Conservation (phyloP, 257 asterid species). For the Ophiorrhiza pumila region DNA sequence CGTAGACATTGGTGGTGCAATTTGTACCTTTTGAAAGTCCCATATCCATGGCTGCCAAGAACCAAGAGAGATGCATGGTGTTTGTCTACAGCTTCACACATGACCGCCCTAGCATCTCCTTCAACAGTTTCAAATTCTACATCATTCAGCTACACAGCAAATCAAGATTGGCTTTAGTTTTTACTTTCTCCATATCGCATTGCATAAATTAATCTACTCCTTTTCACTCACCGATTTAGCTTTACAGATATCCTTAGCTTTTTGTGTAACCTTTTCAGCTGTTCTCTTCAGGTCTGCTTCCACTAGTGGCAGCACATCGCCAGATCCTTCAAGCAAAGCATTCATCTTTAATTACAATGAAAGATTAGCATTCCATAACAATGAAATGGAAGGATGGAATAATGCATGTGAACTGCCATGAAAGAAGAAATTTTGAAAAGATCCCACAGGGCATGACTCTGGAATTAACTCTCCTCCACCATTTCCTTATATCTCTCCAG, state of each 20-base stretch:
- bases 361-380: too few relatives aligned
- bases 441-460: too few relatives aligned
- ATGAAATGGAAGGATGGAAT: neutral
- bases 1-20: too few relatives aligned
- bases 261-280: conserved; percentile 23
- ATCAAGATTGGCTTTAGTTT: neutral
- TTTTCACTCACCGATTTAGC: conserved; percentile 16
- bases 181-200: too few relatives aligned
- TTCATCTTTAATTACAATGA: neutral
- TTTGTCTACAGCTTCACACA: conserved; percentile 28
- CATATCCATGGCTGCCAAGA: conserved; percentile 46
- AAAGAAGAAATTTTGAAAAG: too few relatives aligned
- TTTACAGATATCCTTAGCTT: conserved; percentile 27
- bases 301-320: conserved; percentile 26
- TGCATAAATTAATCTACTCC: neutral
- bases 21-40: conserved; percentile 31
- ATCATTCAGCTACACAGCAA: conserved; percentile 14
- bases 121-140: conserved; percentile 20
- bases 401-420: too few relatives aligned
- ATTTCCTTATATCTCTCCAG: too few relatives aligned
- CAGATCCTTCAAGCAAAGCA: conserved; percentile 24
- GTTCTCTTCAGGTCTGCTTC: conserved; percentile 28
- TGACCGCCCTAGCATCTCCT: conserved; percentile 33
- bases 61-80: conserved; percentile 33
- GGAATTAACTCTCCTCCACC: too few relatives aligned